phyloP scores from a whole-genome alignment of 345 rosid species.

The Ceriops decandra region DNA sequence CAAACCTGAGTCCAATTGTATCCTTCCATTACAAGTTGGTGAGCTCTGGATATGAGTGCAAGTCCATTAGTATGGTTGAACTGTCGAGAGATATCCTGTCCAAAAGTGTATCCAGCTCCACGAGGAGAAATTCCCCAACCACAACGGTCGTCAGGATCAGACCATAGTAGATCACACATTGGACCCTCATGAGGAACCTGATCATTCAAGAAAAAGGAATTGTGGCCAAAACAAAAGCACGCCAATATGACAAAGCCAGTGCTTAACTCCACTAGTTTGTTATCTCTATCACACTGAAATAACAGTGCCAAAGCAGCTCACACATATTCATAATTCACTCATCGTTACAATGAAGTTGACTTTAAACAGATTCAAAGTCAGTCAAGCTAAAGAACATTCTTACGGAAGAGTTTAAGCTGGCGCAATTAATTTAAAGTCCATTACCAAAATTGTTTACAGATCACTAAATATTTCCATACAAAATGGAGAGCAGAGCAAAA shows the following conservation, averaged over 20 bases:
- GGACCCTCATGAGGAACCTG: conserved; percentile 87
- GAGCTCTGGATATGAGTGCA: conserved; percentile 28
- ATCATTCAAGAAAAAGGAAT: neutral
- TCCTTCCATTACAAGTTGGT: conserved; percentile 37
- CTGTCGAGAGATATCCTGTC: conserved; percentile 42
- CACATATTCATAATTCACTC: neutral
- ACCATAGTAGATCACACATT: conserved; percentile 86
- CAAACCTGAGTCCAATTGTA: conserved; percentile 33
- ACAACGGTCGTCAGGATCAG: conserved; percentile 60
- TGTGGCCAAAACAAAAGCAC: neutral
- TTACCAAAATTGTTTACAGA: neutral
- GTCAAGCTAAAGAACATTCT: no score
- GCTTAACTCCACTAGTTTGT: neutral
- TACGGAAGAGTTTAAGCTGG: no score
- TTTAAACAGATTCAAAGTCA: no score
- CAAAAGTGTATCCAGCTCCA: conserved; percentile 57
- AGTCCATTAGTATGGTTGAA: conserved; percentile 33
- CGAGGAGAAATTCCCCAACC: conserved; percentile 61
- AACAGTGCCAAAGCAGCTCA: neutral
- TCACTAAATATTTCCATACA: no score
- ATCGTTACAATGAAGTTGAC: no score
- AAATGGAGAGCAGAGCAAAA: neutral
- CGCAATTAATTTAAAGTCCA: neutral
- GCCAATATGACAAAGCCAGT: neutral
- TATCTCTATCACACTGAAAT: neutral